phyloP scores from a whole-genome alignment of 345 rosid genomes.

The Salix viminalis region DNA sequence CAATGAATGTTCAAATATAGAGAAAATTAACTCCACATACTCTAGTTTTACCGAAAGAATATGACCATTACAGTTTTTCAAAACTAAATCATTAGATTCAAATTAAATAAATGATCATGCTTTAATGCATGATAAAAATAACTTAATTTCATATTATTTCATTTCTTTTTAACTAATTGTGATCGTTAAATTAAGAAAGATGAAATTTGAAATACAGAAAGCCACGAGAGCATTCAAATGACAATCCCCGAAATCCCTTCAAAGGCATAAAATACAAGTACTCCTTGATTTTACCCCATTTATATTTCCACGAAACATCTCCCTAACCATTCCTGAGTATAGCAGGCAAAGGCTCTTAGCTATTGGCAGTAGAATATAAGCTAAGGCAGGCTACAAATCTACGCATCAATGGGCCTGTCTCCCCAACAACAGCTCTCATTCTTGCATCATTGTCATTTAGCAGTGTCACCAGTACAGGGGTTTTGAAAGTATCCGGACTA shows the following conservation, averaged over 20 bases:
- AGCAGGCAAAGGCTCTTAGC: neutral
- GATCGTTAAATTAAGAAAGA: too few relatives aligned
- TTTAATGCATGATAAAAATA: too few relatives aligned
- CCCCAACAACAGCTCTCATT: slow-evolving; percentile 21
- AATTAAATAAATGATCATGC: too few relatives aligned
- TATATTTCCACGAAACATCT: neutral
- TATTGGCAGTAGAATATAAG: neutral
- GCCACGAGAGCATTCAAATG: too few relatives aligned
- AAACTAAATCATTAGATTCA: too few relatives aligned
- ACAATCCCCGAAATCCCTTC: neutral
- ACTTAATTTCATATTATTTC: too few relatives aligned
- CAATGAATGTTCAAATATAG: neutral
- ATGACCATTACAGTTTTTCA: too few relatives aligned
- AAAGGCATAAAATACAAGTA: too few relatives aligned
- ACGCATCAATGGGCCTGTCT: slow-evolving; percentile 2
- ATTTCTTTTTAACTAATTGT: too few relatives aligned
- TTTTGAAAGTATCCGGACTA: slow-evolving; percentile 12
- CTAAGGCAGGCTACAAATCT: neutral
- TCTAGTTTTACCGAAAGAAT: too few relatives aligned
- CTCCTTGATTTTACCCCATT: neutral
- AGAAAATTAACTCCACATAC: neutral
- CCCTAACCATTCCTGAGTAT: neutral
- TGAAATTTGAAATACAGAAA: too few relatives aligned
- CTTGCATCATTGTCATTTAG: slow-evolving; percentile 4
- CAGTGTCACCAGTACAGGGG: slow-evolving; percentile 3